A percentile compares a stretch with the other conserved stretches of the same genome.
These are phyloP conservation scores for Laetiporus sulphureus DNA, from an alignment of 1,284 basidiomycete species.

Conservation along the genomic window DNA sequence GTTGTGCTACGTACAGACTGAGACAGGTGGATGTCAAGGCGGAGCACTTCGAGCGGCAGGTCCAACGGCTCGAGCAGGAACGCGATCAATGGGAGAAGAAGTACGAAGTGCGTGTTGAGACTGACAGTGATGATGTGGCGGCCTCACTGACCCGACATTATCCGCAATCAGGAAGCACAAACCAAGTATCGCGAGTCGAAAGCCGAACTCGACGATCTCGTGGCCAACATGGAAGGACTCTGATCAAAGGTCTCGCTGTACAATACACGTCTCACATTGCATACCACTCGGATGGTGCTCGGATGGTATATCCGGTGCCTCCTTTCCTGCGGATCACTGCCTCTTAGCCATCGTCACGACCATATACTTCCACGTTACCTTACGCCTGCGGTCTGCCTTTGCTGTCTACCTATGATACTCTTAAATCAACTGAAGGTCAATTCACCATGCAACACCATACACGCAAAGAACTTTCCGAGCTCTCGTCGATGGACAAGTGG, in stretches of 20 bases:
- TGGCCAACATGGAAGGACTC: conserved; percentile 75
- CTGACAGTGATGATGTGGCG: conserved; percentile 8
- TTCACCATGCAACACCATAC: too few species aligned
- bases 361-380: conserved; percentile 8
- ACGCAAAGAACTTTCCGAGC: too few species aligned
- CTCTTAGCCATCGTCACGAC: conserved; percentile 1
- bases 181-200: conserved; percentile 76
- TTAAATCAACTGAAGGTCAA: conserved; percentile 6
- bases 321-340: background rate
- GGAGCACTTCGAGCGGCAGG: conserved; percentile 96
- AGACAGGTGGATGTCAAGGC: conserved; percentile 98
- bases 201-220: conserved; percentile 85
- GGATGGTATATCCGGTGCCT: too few species aligned
- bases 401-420: conserved; percentile 6
- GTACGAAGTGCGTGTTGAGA: conserved; percentile 82
- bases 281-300: too few species aligned
- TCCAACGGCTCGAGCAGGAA: conserved; percentile 85
- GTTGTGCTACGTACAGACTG: conserved; percentile 47
- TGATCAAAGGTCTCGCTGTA: conserved; percentile 34
- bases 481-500: too few species aligned
- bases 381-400: conserved; percentile 6
- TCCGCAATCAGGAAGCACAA: conserved; percentile 55
- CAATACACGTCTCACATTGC: conserved; percentile 3
- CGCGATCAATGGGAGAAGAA: conserved; percentile 94
- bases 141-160: conserved; percentile 1